Percentiles rank a stretch among this genome's conserved stretches.
These are phyloP conservation scores for Globisporangium ultimum DNA, from an alignment of 352 stramenopile genomes.

Conservation along the genomic window DNA sequence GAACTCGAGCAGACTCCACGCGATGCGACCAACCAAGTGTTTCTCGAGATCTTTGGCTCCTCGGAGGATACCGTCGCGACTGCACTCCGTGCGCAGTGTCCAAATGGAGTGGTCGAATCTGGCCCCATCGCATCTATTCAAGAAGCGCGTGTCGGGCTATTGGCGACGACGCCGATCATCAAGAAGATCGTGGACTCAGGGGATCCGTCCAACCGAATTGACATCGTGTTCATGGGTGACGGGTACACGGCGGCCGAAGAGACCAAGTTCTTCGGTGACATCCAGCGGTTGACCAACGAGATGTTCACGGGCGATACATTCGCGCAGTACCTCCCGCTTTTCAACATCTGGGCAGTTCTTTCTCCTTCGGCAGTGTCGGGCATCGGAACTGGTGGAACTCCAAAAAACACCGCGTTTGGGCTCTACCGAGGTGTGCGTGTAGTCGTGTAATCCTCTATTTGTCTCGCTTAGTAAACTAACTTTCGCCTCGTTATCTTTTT, in stretches of 20 bases:
- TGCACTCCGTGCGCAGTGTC: background rate
- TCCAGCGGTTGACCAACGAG: constrained; percentile 29
- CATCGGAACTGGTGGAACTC: constrained; percentile 16
- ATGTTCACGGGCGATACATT: constrained; percentile 34
- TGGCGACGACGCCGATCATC: background rate
- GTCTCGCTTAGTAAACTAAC: too few species aligned
- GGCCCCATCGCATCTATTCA: background rate
- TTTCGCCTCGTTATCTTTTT: too few species aligned
- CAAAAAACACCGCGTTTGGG: constrained; percentile 20
- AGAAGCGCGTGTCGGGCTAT: too few species aligned
- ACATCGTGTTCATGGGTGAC: constrained; percentile 46
- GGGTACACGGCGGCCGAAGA: constrained; percentile 30
- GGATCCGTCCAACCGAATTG: constrained; percentile 32
- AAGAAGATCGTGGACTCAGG: constrained; percentile 35
- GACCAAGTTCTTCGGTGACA: constrained; percentile 31
- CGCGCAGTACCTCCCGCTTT: constrained; percentile 24
- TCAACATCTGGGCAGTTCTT: constrained; percentile 27
- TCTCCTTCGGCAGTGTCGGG: constrained; percentile 20
- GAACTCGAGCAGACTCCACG: constrained; percentile 1
- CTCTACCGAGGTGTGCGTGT: constrained; percentile 17
- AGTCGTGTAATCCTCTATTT: too few species aligned
- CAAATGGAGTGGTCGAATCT: constrained; percentile 10
- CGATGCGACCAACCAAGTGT: constrained; percentile 8
- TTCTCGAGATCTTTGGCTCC: constrained; percentile 14
- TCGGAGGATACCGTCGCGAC: constrained; percentile 1